Base-by-base conservation (phyloP, 352 stramenopile genomes). In the Pythium diclinum region DNA sequence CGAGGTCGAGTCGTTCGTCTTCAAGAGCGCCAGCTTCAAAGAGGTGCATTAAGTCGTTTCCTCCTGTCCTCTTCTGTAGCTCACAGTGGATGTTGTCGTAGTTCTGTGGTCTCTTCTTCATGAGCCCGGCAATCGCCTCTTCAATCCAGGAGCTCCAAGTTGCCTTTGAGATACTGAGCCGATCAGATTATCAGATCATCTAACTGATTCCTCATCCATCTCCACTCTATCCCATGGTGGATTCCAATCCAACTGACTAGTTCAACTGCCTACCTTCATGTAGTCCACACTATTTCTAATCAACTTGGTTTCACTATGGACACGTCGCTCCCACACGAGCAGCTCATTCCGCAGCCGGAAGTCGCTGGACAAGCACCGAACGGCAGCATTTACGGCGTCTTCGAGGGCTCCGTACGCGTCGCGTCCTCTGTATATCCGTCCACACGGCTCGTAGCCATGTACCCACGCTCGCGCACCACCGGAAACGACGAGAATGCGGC, bases 31-130 rank as follows among this genome's bases (percentile, higher is more conserved):
- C n/a, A 81, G 30, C 51, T 88, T 87, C 72, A 79, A 73, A 60
- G 78, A 89, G 77, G 81, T 87, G 10, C 2, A 28, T 28, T 19
- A 1, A 28, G 7, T 16, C 28, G 30, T 30, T 19, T 14, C 23
- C 52, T 48, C n/a, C 11, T 55, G 9, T 19, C 30, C 13, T 2
- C 30, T 21, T 3, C 23, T 23, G 21, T 17, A 5, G 6, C 25
- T 42, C 34, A 19, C 16, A 36, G 6, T 11, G 14, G 3, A 16
- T 53, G n/a, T 11, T 58, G 19, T 14, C 28, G 1, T 57, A 89
- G 78, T 89, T 89, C 54, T 86, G 75, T 56, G 53, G 52, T 32
- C 68, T 75, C 25, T 85, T 87, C 59, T 89, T 77, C 69, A 51
- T 81, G 58, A 87, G 69, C 56, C 56, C 67, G 1, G 59, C 60